Percentiles rank a stretch among this genome's conserved stretches.
Evolutionary conservation across 1,284 basidiomycete species (phyloP).

Genomic region (Cryptococcus floricola): DNA sequence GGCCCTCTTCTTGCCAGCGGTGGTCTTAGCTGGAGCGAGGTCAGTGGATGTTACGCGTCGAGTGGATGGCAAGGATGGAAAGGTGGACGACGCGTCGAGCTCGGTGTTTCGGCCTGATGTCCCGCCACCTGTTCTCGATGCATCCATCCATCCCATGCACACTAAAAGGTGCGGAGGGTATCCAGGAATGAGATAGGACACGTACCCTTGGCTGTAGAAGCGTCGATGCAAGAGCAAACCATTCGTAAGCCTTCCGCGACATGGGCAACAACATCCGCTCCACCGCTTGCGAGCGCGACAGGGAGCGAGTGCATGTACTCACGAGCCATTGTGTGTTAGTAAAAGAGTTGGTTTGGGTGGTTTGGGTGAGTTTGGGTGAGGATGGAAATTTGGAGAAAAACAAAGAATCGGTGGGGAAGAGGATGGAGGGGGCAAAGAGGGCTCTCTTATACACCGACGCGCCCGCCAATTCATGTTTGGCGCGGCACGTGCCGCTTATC

Average conservation of each 20-base stretch:
- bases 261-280: neutral
- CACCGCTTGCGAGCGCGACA: neutral
- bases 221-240: neutral
- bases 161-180: neutral
- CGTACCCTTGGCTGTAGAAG: slow-evolving; percentile 1
- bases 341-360: slow-evolving; percentile 11
- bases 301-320: slow-evolving; percentile 19
- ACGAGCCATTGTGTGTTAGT: slow-evolving; percentile 37
- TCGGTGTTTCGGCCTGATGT: neutral
- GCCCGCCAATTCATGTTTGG: neutral
- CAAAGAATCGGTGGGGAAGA: slow-evolving; percentile 10
- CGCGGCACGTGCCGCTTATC: neutral
- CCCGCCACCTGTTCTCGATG: neutral
- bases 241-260: neutral
- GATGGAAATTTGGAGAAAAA: slow-evolving; percentile 1
- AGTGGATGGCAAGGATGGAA: neutral
- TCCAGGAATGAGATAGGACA: neutral
- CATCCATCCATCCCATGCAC: neutral
- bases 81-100: neutral
- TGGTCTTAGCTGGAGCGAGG: slow-evolving; percentile 10
- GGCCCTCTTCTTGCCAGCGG: slow-evolving; percentile 29
- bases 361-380: slow-evolving; percentile 1
- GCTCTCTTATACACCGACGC: neutral
- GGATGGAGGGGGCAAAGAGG: slow-evolving; percentile 3
- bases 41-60: neutral